Base-by-base conservation (phyloP, 2,329 filamentous ascomycete genomes). In the Fusarium globosum region DNA sequence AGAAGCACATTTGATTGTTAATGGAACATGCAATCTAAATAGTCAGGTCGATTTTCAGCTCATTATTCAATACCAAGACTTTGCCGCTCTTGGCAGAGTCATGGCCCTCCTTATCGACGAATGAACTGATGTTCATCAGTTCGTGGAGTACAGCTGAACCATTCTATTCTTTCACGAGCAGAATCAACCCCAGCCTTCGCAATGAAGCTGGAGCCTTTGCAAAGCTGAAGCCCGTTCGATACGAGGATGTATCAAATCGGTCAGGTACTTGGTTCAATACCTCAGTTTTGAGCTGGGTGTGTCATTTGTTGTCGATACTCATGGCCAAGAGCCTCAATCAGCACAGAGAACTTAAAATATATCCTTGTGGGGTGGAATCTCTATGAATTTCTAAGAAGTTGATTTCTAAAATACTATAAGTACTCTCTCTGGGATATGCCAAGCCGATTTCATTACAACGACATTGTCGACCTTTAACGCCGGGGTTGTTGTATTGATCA, bases 101-200 rank as follows among this genome's bases (percentile, higher is more conserved):
- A 48, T 6, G 14, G 2, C 20, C 18, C 26, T 7, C 45, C 20
- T 7, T 3, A 0, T 15, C 15, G 9, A 15, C 20, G 4, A 11
- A 28, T 15, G 4, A 6, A 21, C 21, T 21, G 20, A 12, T 1
- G 0, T 21, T 28, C 13, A 48, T 48, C 26, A 48, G 26, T 4
- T 10, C 13, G 21, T 7, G 9, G 9, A 48, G 6, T 21, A 16
- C 45, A 30, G 45, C 26, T 21, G 9, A 48, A 46, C 8, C 0
- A n/a, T n/a, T n/a, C n/a, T n/a, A 3, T 21, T 15, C 6, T 7
- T 20, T 28, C 18, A 46, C 9, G 6, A 28, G 18, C 13, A 6
- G 26, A 15, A 28, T 11, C 12, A 1, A 28, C 20, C 18, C 18
- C 6, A 20, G 12, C 15, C 18, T 11, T 26, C 28, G 7, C 28